Conservation (phyloP, 176 grass and related monocot species). For the Aegilops speltoides region DNA sequence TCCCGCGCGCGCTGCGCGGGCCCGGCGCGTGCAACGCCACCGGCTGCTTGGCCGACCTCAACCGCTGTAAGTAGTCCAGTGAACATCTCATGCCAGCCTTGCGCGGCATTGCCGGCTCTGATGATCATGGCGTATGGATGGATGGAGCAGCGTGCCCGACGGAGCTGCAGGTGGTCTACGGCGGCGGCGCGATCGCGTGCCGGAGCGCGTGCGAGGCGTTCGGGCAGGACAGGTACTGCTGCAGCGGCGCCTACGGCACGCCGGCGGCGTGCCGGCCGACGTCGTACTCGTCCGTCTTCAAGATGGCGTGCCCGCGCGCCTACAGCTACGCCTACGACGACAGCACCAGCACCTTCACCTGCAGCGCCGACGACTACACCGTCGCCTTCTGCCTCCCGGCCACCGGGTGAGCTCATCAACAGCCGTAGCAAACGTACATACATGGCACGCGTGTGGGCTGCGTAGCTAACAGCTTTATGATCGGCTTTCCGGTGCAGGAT, state of each 20-base stretch:
- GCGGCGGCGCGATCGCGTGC: constrained; percentile 65
- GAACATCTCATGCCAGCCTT: too few species aligned
- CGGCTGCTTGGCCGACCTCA: constrained; percentile 82
- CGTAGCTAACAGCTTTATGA: too few species aligned
- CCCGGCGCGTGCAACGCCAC: constrained; percentile 60
- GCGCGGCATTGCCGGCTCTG: background rate
- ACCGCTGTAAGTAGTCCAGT: constrained; percentile 49
- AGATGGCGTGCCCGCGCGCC: constrained; percentile 79
- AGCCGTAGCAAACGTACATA: background rate
- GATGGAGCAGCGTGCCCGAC: constrained; percentile 48
- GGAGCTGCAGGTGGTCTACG: constrained; percentile 62
- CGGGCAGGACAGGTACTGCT: constrained; percentile 83
- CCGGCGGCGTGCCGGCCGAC: constrained; percentile 65
- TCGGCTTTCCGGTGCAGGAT: constrained; percentile 15
- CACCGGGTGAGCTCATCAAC: constrained; percentile 25
- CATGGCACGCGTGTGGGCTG: background rate
- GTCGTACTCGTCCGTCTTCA: constrained; percentile 78
- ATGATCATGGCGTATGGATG: background rate
- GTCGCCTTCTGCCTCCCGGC: constrained; percentile 69
- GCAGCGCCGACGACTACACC: constrained; percentile 74
- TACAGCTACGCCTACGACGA: constrained; percentile 99
- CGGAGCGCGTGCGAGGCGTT: constrained; percentile 87
- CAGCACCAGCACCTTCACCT: constrained; percentile 85
- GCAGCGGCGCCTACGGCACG: constrained; percentile 66
- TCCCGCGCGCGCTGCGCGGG: constrained; percentile 45